A percentile compares a stretch with the other conserved stretches of the same genome.
Evolutionary conservation across 768 basidiomycete species (phyloP).

Genomic region (Glaciozyma antarctica): DNA sequence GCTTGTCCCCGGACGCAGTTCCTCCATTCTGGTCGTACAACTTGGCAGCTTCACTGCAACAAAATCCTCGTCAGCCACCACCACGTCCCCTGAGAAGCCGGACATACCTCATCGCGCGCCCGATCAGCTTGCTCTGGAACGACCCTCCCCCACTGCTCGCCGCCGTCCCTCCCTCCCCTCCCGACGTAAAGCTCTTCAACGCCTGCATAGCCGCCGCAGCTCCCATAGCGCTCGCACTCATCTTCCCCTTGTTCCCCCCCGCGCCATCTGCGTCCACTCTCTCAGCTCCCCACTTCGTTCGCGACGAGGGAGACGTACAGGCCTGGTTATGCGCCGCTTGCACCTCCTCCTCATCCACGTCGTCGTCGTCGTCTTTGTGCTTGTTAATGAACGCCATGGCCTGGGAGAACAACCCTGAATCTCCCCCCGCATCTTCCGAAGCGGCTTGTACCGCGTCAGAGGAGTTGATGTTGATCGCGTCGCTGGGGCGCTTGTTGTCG

Average conservation of each 20-base stretch:
- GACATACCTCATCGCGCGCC: conserved; percentile 2
- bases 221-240: not conserved
- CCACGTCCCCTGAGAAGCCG: not conserved
- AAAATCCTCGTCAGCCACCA: no score
- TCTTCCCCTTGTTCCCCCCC: not conserved
- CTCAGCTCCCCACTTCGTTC: not conserved
- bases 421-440: conserved; percentile 2
- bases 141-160: conserved; percentile 7
- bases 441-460: conserved; percentile 13
- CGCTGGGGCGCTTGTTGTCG: conserved; percentile 2
- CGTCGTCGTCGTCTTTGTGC: conserved; percentile 5
- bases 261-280: not conserved
- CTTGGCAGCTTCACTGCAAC: conserved; percentile 19
- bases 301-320: not conserved
- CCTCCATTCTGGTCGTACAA: conserved; percentile 26
- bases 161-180: not conserved
- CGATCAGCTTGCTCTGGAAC: conserved; percentile 23
- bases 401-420: conserved; percentile 10
- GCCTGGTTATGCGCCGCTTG: conserved; percentile 23
- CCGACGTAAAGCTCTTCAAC: conserved; percentile 14
- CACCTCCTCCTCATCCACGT: conserved; percentile 22
- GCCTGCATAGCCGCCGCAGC: conserved; percentile 25
- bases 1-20: conserved; percentile 3
- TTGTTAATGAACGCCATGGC: conserved; percentile 18
- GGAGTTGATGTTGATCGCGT: conserved; percentile 4